Percentiles rank a stretch among this genome's conserved stretches.
Conservation (phyloP, 2,329 filamentous ascomycete species). For the Monosporascus sp. region DNA sequence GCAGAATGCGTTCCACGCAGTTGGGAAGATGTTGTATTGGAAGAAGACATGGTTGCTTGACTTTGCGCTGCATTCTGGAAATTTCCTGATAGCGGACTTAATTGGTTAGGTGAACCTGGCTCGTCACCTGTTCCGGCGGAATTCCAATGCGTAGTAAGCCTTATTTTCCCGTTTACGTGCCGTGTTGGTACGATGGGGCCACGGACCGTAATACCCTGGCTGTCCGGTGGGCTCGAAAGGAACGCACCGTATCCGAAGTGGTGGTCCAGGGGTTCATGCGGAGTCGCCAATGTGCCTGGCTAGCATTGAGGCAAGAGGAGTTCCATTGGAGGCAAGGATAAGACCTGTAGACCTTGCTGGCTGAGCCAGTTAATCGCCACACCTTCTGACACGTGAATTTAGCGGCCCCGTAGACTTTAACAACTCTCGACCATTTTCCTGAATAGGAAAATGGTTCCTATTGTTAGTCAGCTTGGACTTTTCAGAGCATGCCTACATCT, state of each 20-base stretch:
- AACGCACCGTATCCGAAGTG: too few species aligned
- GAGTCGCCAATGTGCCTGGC: too few species aligned
- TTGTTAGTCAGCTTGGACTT: conserved; percentile 8
- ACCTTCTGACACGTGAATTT: too few species aligned
- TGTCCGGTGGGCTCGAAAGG: neutral
- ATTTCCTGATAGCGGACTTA: neutral
- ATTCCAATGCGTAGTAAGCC: neutral
- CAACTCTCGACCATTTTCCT: conserved; percentile 5
- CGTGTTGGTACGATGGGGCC: too few species aligned
- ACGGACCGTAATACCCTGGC: neutral
- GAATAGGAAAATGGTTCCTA: conserved; percentile 16
- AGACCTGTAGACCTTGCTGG: too few species aligned
- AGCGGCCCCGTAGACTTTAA: neutral
- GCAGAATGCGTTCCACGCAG: neutral
- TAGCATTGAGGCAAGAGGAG: too few species aligned
- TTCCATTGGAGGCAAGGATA: too few species aligned
- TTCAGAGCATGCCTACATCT: too few species aligned
- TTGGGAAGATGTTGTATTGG: neutral
- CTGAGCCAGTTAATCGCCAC: too few species aligned
- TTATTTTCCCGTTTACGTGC: neutral
- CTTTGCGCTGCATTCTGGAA: neutral
- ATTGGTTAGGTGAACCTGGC: neutral
- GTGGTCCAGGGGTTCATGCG: too few species aligned
- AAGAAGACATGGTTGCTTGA: neutral
- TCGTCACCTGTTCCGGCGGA: neutral